Percentiles rank a stretch among this genome's conserved stretches.
These are phyloP conservation scores for Phoenix dactylifera DNA, from an alignment of 176 grass and related monocot species.

Conservation along the genomic window DNA sequence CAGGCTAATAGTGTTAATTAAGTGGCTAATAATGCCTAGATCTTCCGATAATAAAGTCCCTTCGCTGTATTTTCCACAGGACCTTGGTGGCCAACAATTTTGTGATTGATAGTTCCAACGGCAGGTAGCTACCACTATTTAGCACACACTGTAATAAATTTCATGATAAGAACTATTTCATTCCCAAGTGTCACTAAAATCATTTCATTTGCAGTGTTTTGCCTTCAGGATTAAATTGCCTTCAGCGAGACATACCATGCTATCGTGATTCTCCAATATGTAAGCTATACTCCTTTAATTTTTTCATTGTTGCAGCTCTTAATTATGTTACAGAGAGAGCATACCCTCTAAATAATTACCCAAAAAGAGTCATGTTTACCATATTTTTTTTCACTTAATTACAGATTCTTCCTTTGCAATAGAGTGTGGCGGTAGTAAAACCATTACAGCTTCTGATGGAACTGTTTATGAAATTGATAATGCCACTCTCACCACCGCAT, in stretches of 20 bases:
- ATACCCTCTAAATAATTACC: too few relatives aligned
- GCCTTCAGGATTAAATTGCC: slow-evolving; percentile 30
- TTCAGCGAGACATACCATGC: slow-evolving; percentile 54
- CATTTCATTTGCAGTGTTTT: slow-evolving; percentile 1
- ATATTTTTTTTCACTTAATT: background rate
- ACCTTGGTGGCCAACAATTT: slow-evolving; percentile 14
- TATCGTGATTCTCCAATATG: slow-evolving; percentile 43
- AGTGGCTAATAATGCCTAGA: too few relatives aligned
- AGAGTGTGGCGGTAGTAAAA: slow-evolving; percentile 39
- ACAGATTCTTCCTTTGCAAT: slow-evolving; percentile 66
- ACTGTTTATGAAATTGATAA: slow-evolving; percentile 40
- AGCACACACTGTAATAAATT: too few relatives aligned
- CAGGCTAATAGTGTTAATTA: too few relatives aligned
- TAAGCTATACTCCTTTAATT: slow-evolving; percentile 16
- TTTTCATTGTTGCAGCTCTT: too few relatives aligned
- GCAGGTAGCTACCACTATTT: background rate
- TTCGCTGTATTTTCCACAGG: background rate
- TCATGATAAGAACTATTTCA: background rate
- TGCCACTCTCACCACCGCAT: slow-evolving; percentile 26
- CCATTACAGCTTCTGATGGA: slow-evolving; percentile 44
- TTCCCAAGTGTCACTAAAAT: background rate
- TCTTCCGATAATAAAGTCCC: too few relatives aligned
- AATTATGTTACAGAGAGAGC: too few relatives aligned
- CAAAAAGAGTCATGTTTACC: too few relatives aligned
- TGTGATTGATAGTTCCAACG: slow-evolving; percentile 2